Evolutionary conservation across 208 protist species (phyloP).

Genomic region (Leishmania guyanensis): DNA sequence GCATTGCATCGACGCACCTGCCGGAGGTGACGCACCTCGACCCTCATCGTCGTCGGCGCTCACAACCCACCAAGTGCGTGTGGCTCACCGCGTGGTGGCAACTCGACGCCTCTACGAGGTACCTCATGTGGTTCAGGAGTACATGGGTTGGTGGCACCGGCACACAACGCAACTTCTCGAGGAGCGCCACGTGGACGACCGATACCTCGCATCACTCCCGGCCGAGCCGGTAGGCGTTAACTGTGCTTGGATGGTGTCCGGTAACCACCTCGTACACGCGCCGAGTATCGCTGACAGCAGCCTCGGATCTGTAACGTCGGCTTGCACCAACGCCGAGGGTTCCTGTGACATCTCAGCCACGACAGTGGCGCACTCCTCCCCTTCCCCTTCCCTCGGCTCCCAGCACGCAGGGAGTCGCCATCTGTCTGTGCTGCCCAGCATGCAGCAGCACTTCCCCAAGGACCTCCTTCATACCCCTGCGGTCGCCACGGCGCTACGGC

Average conservation of each 20-base stretch:
- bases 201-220: background rate
- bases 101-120: conserved; percentile 21
- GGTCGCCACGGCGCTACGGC: conserved; percentile 13
- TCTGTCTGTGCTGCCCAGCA: background rate
- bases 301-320: background rate
- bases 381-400: background rate
- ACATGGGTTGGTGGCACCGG: conserved; percentile 23
- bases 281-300: conserved; percentile 5
- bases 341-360: background rate
- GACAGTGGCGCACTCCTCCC: background rate
- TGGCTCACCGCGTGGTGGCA: conserved; percentile 3
- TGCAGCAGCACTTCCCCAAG: background rate
- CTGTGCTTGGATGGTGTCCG: conserved; percentile 21
- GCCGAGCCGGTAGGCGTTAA: background rate
- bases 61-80: conserved; percentile 5
- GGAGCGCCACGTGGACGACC: background rate
- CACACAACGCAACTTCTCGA: background rate
- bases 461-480: conserved; percentile 4
- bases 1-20: background rate
- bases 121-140: conserved; percentile 23
- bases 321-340: background rate
- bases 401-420: background rate
- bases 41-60: background rate
- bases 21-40: background rate
- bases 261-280: conserved; percentile 30